Percentiles rank a stretch among this genome's conserved stretches.
Conservation (phyloP, 2,329 filamentous ascomycete genomes). For the Grosmannia huntii region DNA sequence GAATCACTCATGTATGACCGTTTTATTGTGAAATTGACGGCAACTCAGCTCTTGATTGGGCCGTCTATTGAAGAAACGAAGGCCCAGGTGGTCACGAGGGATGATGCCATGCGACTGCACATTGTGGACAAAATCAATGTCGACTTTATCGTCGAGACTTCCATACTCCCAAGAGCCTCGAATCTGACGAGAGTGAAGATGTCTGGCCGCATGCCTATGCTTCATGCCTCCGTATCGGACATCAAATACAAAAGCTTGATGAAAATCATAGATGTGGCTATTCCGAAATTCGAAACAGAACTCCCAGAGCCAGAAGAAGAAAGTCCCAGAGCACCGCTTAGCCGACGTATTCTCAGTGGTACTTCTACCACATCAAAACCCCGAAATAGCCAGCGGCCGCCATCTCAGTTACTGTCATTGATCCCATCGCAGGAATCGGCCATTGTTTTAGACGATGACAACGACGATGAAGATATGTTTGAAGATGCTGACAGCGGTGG, state of each 20-base stretch:
- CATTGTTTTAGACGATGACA: conserved; percentile 46
- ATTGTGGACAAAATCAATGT: conserved; percentile 96
- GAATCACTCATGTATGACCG: conserved; percentile 97
- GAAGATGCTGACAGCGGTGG: conserved; percentile 50
- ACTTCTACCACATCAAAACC: conserved; percentile 32
- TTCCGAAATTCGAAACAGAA: conserved; percentile 63
- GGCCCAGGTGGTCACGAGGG: conserved; percentile 57
- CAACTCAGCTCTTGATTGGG: conserved; percentile 89
- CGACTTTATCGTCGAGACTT: conserved; percentile 90
- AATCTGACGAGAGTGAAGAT: conserved; percentile 87
- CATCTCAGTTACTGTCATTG: conserved; percentile 60
- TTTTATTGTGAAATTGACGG: conserved; percentile 83
- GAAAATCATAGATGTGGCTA: conserved; percentile 88
- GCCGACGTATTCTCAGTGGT: conserved; percentile 30
- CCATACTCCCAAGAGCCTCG: conserved; percentile 89
- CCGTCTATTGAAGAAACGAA: conserved; percentile 87
- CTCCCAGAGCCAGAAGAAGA: not conserved
- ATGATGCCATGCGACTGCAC: conserved; percentile 62
- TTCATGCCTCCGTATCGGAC: conserved; percentile 87
- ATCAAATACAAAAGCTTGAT: conserved; percentile 95
- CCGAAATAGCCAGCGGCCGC: conserved; percentile 41
- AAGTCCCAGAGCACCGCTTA: not conserved
- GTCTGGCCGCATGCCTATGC: conserved; percentile 78
- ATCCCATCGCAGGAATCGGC: conserved; percentile 47
- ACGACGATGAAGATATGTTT: conserved; percentile 51